phyloP scores from a whole-genome alignment of 1,284 basidiomycete species.

The Mycena citricolor region DNA sequence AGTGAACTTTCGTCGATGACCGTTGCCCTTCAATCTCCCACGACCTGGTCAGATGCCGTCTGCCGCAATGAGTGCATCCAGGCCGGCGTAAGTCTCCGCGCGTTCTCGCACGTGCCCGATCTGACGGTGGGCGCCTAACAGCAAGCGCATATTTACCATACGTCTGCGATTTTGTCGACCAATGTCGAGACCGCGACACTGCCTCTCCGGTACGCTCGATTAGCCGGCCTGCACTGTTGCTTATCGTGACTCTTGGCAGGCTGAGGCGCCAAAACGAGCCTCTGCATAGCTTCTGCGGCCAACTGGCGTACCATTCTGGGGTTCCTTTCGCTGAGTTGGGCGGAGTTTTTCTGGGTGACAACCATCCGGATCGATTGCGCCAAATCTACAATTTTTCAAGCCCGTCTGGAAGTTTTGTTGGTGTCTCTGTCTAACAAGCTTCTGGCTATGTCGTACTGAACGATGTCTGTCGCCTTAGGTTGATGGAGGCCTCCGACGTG shows the following conservation, averaged over 20 bases:
- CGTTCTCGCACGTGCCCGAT: slow-evolving; percentile 6
- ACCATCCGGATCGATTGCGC: slow-evolving; percentile 31
- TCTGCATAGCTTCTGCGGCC: slow-evolving; percentile 45
- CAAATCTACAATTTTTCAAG: slow-evolving; percentile 48
- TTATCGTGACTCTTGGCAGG: slow-evolving; percentile 29
- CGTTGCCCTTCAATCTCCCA: slow-evolving; percentile 55
- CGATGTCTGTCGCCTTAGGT: too few relatives aligned
- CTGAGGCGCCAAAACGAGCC: slow-evolving; percentile 41
- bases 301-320: slow-evolving; percentile 55
- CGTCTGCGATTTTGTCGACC: slow-evolving; percentile 66
- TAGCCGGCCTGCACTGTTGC: slow-evolving; percentile 6
- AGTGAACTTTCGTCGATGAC: slow-evolving; percentile 53
- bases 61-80: slow-evolving; percentile 38
- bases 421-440: slow-evolving; percentile 17
- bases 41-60: slow-evolving; percentile 42
- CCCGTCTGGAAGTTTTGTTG: slow-evolving; percentile 13
- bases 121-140: slow-evolving; percentile 28
- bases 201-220: slow-evolving; percentile 58
- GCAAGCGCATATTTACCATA: slow-evolving; percentile 47
- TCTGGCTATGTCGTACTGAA: slow-evolving; percentile 38
- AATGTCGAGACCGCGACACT: slow-evolving; percentile 67
- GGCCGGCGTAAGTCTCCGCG: slow-evolving; percentile 37
- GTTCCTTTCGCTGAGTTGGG: slow-evolving; percentile 58
- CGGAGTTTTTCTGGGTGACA: slow-evolving; percentile 50
- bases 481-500: too few relatives aligned